phyloP scores from a whole-genome alignment of 1,139 yeast species.

The Diutina ranongensis region DNA sequence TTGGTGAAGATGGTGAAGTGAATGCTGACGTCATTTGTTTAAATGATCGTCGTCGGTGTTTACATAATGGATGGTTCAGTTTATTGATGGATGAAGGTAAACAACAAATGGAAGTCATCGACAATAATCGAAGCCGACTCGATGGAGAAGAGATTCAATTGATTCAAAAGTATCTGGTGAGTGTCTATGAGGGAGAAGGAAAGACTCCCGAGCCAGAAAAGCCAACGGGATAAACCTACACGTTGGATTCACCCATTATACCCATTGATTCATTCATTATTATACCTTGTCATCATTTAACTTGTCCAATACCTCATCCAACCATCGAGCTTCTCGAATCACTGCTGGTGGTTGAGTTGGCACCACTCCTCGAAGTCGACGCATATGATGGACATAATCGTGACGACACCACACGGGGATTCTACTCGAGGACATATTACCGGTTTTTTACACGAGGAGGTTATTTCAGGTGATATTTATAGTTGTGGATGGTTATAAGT shows the following conservation, averaged over 20 bases:
- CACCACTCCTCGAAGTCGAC: neutral
- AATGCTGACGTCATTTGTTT: slow-evolving; percentile 27
- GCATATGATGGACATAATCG: neutral
- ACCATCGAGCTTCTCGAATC: neutral
- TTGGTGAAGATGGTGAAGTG: slow-evolving; percentile 3
- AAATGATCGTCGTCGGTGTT: slow-evolving; percentile 55
- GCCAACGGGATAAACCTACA: neutral
- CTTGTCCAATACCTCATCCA: neutral
- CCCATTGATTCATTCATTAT: neutral
- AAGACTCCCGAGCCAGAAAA: neutral
- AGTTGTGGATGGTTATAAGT: neutral
- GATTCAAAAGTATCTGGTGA: slow-evolving; percentile 25
- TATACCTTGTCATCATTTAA: no score
- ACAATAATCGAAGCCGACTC: slow-evolving; percentile 16
- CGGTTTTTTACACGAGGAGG: no score
- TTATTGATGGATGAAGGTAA: slow-evolving; percentile 37
- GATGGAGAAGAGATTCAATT: slow-evolving; percentile 16
- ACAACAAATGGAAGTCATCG: slow-evolving; percentile 20
- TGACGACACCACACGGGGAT: neutral
- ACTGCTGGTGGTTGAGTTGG: neutral
- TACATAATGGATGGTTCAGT: slow-evolving; percentile 57
- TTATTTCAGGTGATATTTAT: neutral
- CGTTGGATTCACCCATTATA: no score
- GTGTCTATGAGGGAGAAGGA: slow-evolving; percentile 17
- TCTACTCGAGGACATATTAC: no score